Conservation (phyloP, 2,329 filamentous ascomycete genomes). For the Didymellaceae sp. region DNA sequence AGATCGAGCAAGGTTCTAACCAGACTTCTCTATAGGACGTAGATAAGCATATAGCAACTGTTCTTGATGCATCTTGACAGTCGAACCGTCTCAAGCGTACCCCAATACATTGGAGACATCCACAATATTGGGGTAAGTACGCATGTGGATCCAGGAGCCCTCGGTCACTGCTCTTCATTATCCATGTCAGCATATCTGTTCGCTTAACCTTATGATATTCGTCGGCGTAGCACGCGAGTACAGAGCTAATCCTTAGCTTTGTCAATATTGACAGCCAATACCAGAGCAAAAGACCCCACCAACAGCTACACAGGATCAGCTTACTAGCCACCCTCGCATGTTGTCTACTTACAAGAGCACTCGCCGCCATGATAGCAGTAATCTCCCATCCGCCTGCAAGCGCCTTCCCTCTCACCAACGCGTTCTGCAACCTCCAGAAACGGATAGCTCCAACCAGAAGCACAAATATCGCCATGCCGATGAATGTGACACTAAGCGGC, state of each 20-base stretch:
- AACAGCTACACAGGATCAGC: constrained; percentile 23
- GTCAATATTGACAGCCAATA: constrained; percentile 27
- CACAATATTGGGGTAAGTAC: too few species aligned
- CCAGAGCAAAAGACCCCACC: constrained; percentile 25
- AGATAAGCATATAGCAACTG: constrained; percentile 10
- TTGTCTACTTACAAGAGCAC: constrained; percentile 55
- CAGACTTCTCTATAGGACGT: not conserved
- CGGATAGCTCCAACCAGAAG: constrained; percentile 62
- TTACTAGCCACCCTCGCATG: not conserved
- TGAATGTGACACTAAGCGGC: constrained; percentile 62
- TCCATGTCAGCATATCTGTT: not conserved
- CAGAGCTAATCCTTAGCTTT: constrained; percentile 7
- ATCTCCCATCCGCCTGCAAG: constrained; percentile 67
- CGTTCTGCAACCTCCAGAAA: constrained; percentile 67
- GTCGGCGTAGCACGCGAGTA: too few species aligned
- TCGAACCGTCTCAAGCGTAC: too few species aligned
- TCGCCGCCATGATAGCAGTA: constrained; percentile 54
- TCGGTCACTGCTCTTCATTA: too few species aligned
- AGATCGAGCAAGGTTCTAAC: constrained; percentile 2
- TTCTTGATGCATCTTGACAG: constrained; percentile 11
- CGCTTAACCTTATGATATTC: too few species aligned
- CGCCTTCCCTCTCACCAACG: constrained; percentile 64
- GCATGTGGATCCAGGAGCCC: too few species aligned
- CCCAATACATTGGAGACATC: too few species aligned
- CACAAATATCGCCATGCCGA: constrained; percentile 57